phyloP scores from a whole-genome alignment of 2,329 filamentous ascomycete species.

The Waltergamsia citrina region DNA sequence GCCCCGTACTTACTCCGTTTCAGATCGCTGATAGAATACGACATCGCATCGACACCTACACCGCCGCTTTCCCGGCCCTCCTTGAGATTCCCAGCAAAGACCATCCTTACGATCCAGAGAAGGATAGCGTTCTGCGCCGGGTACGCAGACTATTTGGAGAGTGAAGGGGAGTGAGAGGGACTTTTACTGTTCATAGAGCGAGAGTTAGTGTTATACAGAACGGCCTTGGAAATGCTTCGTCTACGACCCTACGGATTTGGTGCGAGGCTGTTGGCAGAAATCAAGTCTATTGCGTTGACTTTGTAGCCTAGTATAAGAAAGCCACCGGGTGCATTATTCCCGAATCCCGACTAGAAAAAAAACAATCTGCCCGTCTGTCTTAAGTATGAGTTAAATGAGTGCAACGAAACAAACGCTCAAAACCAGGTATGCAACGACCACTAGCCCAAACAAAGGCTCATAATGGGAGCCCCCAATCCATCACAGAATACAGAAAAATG shows the following conservation, averaged over 20 bases:
- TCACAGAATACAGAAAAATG: background rate
- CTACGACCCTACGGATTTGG: no score
- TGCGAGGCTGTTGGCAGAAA: no score
- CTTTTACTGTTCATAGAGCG: background rate
- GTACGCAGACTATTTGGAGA: conserved; percentile 63
- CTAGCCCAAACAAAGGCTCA: background rate
- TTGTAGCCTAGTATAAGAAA: no score
- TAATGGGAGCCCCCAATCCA: background rate
- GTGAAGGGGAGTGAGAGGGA: conserved; percentile 28
- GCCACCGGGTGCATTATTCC: no score
- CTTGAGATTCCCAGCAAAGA: conserved; percentile 98
- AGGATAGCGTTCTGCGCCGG: conserved; percentile 90
- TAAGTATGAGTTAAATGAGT: background rate
- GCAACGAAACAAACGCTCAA: background rate
- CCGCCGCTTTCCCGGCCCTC: conserved; percentile 89
- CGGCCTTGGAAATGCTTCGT: no score
- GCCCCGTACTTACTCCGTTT: background rate
- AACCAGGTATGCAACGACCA: background rate
- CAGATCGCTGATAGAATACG: conserved; percentile 93
- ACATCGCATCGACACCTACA: conserved; percentile 81
- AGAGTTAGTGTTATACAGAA: no score
- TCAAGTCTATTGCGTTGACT: no score
- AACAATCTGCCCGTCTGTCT: background rate
- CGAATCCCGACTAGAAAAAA: no score
- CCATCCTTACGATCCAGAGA: conserved; percentile 97